Conservation (phyloP, 140 eudicot species). For the Oenanthe javanica region DNA sequence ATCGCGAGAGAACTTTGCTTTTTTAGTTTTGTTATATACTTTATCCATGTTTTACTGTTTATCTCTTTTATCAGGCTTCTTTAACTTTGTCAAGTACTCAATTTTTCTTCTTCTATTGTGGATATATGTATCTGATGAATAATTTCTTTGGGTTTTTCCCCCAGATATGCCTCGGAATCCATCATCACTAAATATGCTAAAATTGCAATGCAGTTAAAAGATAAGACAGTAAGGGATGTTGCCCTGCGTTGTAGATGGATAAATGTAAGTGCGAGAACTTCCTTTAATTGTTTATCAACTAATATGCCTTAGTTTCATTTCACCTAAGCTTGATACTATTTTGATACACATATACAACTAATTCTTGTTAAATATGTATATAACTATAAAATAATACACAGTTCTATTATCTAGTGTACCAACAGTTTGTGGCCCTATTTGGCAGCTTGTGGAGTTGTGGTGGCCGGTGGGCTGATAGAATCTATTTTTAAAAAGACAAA, state of each 20-base stretch:
- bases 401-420: neutral
- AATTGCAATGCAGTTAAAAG: constrained; percentile 71
- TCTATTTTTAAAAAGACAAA: too few species aligned
- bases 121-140: neutral
- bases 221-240: constrained; percentile 86
- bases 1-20: neutral
- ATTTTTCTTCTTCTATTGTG: neutral
- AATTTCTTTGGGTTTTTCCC: constrained; percentile 4
- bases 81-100: neutral
- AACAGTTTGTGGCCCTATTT: neutral
- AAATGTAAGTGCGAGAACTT: constrained; percentile 54
- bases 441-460: neutral
- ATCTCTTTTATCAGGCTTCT: neutral
- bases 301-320: neutral
- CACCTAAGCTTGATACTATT: neutral
- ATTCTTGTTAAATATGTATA: neutral
- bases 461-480: neutral
- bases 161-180: constrained; percentile 75
- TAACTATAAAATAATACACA: neutral
- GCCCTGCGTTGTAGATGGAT: constrained; percentile 92
- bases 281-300: neutral
- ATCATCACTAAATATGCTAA: constrained; percentile 66
- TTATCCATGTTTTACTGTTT: neutral
- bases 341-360: neutral
- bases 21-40: neutral